Percentiles rank a stretch among this genome's conserved stretches.
These are phyloP conservation scores for Themeda triandra DNA, from an alignment of 176 grass and related monocot species.

Conservation along the genomic window DNA sequence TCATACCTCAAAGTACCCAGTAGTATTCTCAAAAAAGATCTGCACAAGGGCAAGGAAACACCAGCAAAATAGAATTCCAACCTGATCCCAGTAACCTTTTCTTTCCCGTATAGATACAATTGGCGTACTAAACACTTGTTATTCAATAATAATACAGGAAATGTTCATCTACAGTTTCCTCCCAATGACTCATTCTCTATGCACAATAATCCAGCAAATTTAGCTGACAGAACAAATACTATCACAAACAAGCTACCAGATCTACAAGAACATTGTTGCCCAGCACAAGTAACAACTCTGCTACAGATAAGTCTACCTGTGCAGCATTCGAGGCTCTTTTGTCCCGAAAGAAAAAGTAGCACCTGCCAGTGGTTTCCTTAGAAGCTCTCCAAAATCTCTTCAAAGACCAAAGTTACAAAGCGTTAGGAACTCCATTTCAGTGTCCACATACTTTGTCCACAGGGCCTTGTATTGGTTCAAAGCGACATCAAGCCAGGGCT, in stretches of 20 bases:
- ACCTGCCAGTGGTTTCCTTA: conserved; percentile 7
- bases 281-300: conserved; percentile 11
- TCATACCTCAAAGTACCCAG: not conserved
- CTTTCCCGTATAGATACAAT: conserved; percentile 23
- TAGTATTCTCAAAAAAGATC: not conserved
- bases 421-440: conserved; percentile 81
- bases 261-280: conserved; percentile 33
- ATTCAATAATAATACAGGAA: conserved; percentile 30
- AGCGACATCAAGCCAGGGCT: conserved; percentile 79
- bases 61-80: not conserved
- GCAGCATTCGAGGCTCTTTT: not conserved
- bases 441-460: conserved; percentile 90
- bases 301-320: not conserved
- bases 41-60: not conserved
- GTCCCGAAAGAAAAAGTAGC: not conserved
- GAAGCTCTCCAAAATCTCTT: conserved; percentile 11
- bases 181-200: conserved; percentile 15
- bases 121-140: conserved; percentile 28
- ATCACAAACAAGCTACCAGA: conserved; percentile 36
- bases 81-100: not conserved
- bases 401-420: conserved; percentile 80
- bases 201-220: conserved; percentile 22
- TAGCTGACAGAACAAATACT: conserved; percentile 22
- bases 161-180: conserved; percentile 21
- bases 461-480: conserved; percentile 75